Evolutionary conservation across 495 filamentous ascomycete genomes (phyloP).

Genomic region (Neurospora sp.): DNA sequence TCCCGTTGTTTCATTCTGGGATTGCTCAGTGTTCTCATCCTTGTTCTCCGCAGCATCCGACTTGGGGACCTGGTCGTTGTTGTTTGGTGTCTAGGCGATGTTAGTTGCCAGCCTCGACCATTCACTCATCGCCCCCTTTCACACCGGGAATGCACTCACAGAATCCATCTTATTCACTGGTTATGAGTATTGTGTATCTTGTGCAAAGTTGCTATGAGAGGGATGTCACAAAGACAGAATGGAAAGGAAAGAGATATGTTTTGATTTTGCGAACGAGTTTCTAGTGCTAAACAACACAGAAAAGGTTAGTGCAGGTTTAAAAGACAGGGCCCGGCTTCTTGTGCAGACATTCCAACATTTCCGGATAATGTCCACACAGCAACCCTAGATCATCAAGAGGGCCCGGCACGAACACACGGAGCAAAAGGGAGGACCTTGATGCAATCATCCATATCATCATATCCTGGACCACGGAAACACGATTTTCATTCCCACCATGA

Average conservation of each 20-base stretch:
- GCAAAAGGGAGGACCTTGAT: background rate
- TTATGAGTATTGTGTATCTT: background rate
- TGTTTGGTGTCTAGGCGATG: slow-evolving; percentile 2
- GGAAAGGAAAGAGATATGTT: background rate
- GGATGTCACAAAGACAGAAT: background rate
- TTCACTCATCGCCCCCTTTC: too few relatives aligned
- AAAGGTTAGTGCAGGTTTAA: background rate
- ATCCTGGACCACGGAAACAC: background rate
- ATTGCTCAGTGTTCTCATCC: slow-evolving; percentile 2
- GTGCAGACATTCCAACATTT: background rate
- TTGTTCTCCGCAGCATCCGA: slow-evolving; percentile 10
- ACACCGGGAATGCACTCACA: slow-evolving; percentile 5
- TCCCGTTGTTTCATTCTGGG: slow-evolving; percentile 2
- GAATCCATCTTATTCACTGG: slow-evolving; percentile 13
- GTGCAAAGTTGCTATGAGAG: background rate
- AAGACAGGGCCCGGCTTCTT: background rate
- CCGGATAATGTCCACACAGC: background rate
- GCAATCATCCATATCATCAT: background rate
- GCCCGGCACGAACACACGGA: background rate
- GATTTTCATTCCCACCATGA: background rate
- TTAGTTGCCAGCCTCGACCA: background rate
- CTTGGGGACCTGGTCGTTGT: slow-evolving; percentile 11
- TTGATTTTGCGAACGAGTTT: background rate
- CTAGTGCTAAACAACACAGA: background rate
- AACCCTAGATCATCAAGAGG: background rate